A percentile compares a stretch with the other conserved stretches of the same genome.
Conservation (phyloP, 2,329 filamentous ascomycete species). For the Xylaria multiplex region DNA sequence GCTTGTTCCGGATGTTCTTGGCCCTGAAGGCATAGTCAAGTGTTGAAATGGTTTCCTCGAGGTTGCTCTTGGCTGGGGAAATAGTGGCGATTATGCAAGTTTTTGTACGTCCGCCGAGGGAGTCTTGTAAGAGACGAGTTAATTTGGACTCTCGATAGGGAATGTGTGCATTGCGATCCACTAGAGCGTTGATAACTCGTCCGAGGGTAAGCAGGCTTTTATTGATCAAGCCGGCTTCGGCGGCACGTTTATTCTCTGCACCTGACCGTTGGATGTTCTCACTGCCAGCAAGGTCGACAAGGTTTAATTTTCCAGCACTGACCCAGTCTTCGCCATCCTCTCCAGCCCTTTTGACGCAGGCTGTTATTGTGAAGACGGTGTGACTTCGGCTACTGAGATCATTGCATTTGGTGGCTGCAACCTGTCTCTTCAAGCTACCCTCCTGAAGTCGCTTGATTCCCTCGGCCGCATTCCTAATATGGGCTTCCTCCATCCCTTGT, state of each 20-base stretch:
- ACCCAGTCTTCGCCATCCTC: constrained; percentile 91
- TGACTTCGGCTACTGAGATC: constrained; percentile 97
- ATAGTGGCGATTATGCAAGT: constrained; percentile 99
- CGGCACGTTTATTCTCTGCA: constrained; percentile 96
- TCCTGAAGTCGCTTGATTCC: constrained; percentile 89
- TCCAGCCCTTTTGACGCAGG: constrained; percentile 82
- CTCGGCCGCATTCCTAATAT: constrained; percentile 84
- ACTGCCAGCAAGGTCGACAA: constrained; percentile 95
- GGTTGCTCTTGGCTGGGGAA: constrained; percentile 91
- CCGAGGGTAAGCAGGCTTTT: constrained; percentile 95
- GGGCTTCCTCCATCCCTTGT: constrained; percentile 96
- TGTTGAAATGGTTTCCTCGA: constrained; percentile 98
- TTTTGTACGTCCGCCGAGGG: constrained; percentile 92
- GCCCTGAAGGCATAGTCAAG: constrained; percentile 97
- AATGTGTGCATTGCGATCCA: constrained; percentile 89
- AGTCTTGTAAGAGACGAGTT: constrained; percentile 94
- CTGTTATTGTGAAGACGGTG: constrained; percentile 96
- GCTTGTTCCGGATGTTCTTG: constrained; percentile 98
- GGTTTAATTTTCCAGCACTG: constrained; percentile 90
- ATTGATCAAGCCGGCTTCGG: constrained; percentile 96
- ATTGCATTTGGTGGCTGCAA: constrained; percentile 99
- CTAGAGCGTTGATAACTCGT: constrained; percentile 95
- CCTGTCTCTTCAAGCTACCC: constrained; percentile 92
- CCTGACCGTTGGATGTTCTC: constrained; percentile 98
- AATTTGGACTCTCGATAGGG: constrained; percentile 95